phyloP scores from a whole-genome alignment of 495 filamentous ascomycete genomes.

The Tuber brumale region DNA sequence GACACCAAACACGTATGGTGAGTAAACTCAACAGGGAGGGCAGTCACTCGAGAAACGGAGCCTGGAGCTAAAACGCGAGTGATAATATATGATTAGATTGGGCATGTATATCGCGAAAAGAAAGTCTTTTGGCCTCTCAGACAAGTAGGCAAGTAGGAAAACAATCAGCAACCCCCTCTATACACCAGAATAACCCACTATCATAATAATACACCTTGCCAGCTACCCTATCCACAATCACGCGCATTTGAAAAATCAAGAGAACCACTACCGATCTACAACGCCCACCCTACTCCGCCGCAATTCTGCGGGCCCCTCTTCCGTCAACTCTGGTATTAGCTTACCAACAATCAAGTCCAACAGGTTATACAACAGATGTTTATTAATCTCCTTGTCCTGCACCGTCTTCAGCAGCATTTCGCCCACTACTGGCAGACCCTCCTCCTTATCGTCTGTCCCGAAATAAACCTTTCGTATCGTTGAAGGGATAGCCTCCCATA shows the following conservation, averaged over 20 bases:
- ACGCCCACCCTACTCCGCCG: slow-evolving; percentile 61
- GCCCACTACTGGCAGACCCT: slow-evolving; percentile 48
- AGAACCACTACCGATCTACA: not conserved
- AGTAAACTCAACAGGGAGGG: not conserved
- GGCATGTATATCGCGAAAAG: not conserved
- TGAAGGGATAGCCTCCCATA: slow-evolving; percentile 51
- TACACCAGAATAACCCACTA: not conserved
- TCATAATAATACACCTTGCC: not conserved
- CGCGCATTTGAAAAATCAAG: not conserved
- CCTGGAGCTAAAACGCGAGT: not conserved
- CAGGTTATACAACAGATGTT: slow-evolving; percentile 71
- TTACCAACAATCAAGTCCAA: slow-evolving; percentile 71
- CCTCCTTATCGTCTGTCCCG: slow-evolving; percentile 45
- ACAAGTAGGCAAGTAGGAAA: not conserved
- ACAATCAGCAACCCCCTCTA: not conserved
- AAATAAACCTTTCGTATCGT: slow-evolving; percentile 49
- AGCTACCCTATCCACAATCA: not conserved
- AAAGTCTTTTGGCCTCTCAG: not conserved
- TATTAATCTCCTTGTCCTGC: slow-evolving; percentile 78
- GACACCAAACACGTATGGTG: not conserved
- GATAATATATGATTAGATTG: not conserved
- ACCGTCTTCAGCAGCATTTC: slow-evolving; percentile 62
- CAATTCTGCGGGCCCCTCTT: slow-evolving; percentile 63
- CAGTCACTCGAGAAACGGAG: not conserved
- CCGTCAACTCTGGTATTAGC: slow-evolving; percentile 75